phyloP scores from a whole-genome alignment of 2,329 filamentous ascomycete genomes.

The Fusarium tanahbumbuense region DNA sequence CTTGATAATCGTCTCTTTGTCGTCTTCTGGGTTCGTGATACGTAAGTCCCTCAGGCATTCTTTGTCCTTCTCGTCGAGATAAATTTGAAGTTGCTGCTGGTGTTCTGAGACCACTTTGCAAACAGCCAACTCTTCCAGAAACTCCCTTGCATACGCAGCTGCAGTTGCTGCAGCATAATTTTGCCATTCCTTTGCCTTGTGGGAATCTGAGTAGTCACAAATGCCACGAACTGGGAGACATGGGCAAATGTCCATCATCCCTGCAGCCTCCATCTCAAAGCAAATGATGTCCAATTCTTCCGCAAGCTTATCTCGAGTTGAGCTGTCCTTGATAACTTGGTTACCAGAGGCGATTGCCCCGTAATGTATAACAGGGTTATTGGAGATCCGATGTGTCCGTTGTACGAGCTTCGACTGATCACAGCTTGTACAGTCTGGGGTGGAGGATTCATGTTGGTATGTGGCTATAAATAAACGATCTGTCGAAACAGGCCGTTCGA shows the following conservation, averaged over 20 bases:
- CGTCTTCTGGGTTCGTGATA: not conserved
- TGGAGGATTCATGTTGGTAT: not conserved
- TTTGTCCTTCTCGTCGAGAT: not conserved
- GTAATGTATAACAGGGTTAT: slow-evolving; percentile 7
- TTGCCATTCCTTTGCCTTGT: slow-evolving; percentile 8
- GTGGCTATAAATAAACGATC: not conserved
- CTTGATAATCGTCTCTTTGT: not conserved
- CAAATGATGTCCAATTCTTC: slow-evolving; percentile 33
- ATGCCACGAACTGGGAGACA: slow-evolving; percentile 55
- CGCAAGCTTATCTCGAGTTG: slow-evolving; percentile 47
- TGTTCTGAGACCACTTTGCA: too few species aligned
- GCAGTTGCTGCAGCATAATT: not conserved
- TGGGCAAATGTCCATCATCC: slow-evolving; percentile 45
- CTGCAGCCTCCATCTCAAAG: slow-evolving; percentile 50
- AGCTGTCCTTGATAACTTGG: slow-evolving; percentile 51
- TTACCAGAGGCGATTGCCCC: slow-evolving; percentile 49
- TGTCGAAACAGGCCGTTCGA: fast-evolving
- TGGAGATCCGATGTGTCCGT: fast-evolving
- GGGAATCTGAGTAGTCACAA: slow-evolving; percentile 51
- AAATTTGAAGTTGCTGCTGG: not conserved
- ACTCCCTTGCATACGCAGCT: not conserved
- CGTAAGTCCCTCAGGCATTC: not conserved
- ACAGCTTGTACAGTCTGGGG: not conserved
- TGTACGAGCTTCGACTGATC: not conserved
- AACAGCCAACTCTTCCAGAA: not conserved